These are phyloP conservation scores for Aphanocladium album DNA, from an alignment of 2,329 filamentous ascomycete genomes.

Conservation along the genomic window DNA sequence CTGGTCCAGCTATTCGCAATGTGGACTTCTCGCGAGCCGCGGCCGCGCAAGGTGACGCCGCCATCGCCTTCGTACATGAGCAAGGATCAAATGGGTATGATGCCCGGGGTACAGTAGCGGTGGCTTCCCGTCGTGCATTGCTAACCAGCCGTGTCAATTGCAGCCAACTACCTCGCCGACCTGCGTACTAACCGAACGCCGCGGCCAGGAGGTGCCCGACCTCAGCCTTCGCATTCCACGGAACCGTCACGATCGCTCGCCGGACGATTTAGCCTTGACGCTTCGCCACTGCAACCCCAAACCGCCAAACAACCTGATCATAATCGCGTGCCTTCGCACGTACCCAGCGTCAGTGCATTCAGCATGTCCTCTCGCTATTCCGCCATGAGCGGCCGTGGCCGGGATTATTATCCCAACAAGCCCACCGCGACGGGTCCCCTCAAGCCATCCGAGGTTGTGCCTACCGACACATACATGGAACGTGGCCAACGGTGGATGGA, in stretches of 20 bases:
- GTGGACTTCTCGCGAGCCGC: constrained; percentile 29
- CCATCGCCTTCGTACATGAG: constrained; percentile 61
- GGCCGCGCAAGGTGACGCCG: constrained; percentile 52
- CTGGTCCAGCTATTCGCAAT: constrained; percentile 26
- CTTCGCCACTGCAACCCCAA: constrained; percentile 21
- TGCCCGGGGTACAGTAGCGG: constrained; percentile 3
- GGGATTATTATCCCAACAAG: constrained; percentile 48
- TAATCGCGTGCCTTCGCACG: constrained; percentile 25
- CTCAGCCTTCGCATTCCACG: constrained; percentile 42
- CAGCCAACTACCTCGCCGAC: constrained; percentile 66
- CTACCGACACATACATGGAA: constrained; percentile 66
- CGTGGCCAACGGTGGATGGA: constrained; percentile 73
- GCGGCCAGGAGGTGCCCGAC: constrained; percentile 67
- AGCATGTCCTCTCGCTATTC: constrained; percentile 50
- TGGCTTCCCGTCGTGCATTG: constrained; percentile 13
- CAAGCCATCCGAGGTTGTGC: constrained; percentile 57
- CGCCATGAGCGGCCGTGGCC: constrained; percentile 37
- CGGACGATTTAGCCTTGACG: constrained; percentile 28
- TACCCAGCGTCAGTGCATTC: constrained; percentile 37
- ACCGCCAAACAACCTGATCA: constrained; percentile 21
- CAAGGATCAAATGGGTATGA: constrained; percentile 60
- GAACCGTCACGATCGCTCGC: constrained; percentile 25
- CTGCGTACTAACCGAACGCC: constrained; percentile 63
- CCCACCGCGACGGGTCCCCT: constrained; percentile 35
- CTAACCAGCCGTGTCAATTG: constrained; percentile 15